Base-by-base conservation (phyloP, 768 basidiomycete species). In the Paxillus rubicundulus region DNA sequence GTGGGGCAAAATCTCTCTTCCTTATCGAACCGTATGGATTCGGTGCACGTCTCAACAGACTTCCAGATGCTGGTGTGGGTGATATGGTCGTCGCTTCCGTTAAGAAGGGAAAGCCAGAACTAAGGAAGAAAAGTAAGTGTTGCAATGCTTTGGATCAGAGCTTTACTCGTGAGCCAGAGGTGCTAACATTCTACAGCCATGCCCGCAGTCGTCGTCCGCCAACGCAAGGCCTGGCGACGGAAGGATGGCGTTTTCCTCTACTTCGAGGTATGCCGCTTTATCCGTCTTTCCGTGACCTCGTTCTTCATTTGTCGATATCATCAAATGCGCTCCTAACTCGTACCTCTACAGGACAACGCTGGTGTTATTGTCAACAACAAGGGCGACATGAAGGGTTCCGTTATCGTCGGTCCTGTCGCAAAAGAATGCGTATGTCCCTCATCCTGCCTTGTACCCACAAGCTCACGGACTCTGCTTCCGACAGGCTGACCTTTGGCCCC, bases 321-420 rank as follows among this genome's bases (percentile, higher is more conserved):
- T 16, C 13, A 10, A 3, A 7, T 2, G 4, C 21, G 10, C 13
- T 36, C 4, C 30, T 37, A 5, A 52, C n/a, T 43, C 14, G 8
- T 4, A 9, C 28, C n/a, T 27, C 9, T 42, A 16, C 37, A 87
- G 87, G 93, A 96, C 74, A 95, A 95, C 69, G 94, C 93, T 39
- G 93, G 94, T 72, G 94, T 96, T 50, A 96, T 96, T 57, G 93
- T 98, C 65, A 98, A 97, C 79, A 88, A 91, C 68, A 98, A 98
- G 82, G 96, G 96, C 65, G 97, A 99, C 79, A 99, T 99, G 97
- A 99, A 99, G 81, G 96, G 96, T 45, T 95, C 92, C 47, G 91
- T 92, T 55, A 96, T 97, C 69, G 91, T 93, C 33, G 93, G 93
- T 52, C 94, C 93, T 37, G 92, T 99, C 57, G 97, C 96, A 77